Conservation (phyloP, 2,329 filamentous ascomycete species). For the Pseudogymnoascus sp. region DNA sequence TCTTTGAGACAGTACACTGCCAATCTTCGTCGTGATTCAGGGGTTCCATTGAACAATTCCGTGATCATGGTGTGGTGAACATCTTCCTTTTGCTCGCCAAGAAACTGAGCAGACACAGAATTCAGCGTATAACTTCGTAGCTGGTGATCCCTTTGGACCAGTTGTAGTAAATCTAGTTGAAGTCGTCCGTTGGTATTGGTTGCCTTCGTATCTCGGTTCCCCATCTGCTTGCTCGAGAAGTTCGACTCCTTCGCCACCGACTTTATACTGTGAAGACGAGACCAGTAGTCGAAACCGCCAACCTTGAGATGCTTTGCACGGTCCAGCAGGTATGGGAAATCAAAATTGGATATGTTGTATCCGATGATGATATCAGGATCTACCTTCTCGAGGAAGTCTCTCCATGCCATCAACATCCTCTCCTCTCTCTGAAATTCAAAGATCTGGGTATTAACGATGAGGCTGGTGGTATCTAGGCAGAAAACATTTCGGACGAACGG, state of each 20-base stretch:
- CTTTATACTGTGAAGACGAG: conserved; percentile 61
- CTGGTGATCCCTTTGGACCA: conserved; percentile 91
- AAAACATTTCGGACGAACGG: conserved; percentile 96
- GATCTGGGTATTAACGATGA: conserved; percentile 91
- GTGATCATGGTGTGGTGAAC: conserved; percentile 99
- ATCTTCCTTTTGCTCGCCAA: conserved; percentile 97
- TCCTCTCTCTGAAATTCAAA: conserved; percentile 74
- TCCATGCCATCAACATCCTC: conserved; percentile 88
- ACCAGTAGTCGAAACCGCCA: conserved; percentile 75
- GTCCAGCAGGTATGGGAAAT: conserved; percentile 92
- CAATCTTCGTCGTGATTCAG: conserved; percentile 81
- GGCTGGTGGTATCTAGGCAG: conserved; percentile 82
- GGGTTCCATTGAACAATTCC: conserved; percentile 91
- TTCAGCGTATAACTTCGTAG: conserved; percentile 95
- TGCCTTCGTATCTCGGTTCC: conserved; percentile 84
- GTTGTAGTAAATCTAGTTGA: conserved; percentile 87
- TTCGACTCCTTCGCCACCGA: conserved; percentile 72
- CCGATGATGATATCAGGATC: conserved; percentile 97
- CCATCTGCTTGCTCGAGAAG: conserved; percentile 97
- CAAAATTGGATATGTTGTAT: conserved; percentile 98
- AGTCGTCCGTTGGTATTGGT: conserved; percentile 93
- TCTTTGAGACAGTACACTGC: conserved; percentile 97
- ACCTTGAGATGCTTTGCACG: conserved; percentile 80
- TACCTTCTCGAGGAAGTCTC: conserved; percentile 78
- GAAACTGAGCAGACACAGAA: conserved; percentile 87